Conservation (phyloP, 176 grass and related monocot genomes). For the Oryza brachyantha region DNA sequence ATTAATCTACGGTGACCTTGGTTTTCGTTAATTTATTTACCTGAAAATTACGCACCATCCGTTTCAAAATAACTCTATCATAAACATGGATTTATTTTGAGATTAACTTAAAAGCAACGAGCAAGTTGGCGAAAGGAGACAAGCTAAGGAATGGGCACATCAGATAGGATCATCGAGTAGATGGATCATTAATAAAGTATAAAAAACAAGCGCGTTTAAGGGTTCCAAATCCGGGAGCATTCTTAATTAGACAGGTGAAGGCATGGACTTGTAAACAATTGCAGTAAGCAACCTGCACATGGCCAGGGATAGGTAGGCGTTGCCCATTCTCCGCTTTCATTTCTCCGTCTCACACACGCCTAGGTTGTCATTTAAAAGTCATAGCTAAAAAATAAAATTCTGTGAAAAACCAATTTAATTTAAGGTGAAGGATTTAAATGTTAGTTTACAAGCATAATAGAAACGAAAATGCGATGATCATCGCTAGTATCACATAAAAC, state of each 20-base stretch:
- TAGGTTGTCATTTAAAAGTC: neutral
- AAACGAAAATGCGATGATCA: too few relatives aligned
- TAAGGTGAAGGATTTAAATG: too few relatives aligned
- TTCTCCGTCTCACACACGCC: neutral
- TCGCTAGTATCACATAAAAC: too few relatives aligned
- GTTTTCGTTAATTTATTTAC: neutral
- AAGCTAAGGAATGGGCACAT: neutral
- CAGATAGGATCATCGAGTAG: neutral
- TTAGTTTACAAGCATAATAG: too few relatives aligned
- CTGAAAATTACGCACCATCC: neutral
- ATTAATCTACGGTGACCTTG: neutral
- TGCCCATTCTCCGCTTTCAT: neutral
- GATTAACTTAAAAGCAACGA: too few relatives aligned
- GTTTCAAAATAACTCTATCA: too few relatives aligned
- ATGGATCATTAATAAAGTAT: too few relatives aligned
- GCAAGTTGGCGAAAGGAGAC: neutral
- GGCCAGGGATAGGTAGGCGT: neutral
- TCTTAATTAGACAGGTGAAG: neutral
- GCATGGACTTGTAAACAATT: neutral
- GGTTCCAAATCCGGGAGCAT: constrained; percentile 15
- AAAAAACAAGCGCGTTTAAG: neutral
- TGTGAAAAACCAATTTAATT: too few relatives aligned
- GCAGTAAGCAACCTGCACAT: constrained; percentile 12
- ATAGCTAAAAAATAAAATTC: too few relatives aligned
- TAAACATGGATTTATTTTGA: too few relatives aligned